A percentile compares a stretch with the other conserved stretches of the same genome.
Evolutionary conservation across 2,329 filamentous ascomycete species (phyloP).

Genomic region (Pyrenochaeta sp.): DNA sequence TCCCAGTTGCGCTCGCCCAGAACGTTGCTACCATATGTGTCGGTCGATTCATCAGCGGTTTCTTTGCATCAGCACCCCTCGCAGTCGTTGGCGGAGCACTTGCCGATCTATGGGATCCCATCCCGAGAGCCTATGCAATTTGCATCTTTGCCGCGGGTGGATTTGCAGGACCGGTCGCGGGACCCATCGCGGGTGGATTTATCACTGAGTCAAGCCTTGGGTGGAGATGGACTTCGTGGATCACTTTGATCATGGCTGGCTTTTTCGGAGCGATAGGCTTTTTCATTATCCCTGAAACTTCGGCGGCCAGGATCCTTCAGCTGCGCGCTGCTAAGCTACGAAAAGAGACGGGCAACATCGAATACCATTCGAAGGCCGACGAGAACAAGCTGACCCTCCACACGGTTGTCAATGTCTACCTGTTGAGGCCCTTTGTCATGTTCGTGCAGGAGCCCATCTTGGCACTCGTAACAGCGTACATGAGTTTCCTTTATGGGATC

Average conservation of each 20-base stretch:
- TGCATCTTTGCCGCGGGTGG: slow-evolving; percentile 48
- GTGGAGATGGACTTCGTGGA: slow-evolving; percentile 51
- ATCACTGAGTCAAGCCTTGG: slow-evolving; percentile 45
- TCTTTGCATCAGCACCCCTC: slow-evolving; percentile 57
- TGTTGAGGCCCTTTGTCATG: slow-evolving; percentile 72
- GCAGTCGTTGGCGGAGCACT: slow-evolving; percentile 47
- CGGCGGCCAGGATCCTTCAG: slow-evolving; percentile 41
- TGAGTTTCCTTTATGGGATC: slow-evolving; percentile 73
- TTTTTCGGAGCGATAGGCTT: slow-evolving; percentile 34
- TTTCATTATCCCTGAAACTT: slow-evolving; percentile 43
- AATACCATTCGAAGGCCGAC: slow-evolving; percentile 53
- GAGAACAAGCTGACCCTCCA: slow-evolving; percentile 68
- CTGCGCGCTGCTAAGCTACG: slow-evolving; percentile 40
- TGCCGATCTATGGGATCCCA: slow-evolving; percentile 48
- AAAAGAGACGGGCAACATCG: slow-evolving; percentile 46
- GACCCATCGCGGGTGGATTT: slow-evolving; percentile 58
- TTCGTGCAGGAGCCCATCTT: slow-evolving; percentile 55
- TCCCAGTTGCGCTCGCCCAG: slow-evolving; percentile 52
- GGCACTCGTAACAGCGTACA: slow-evolving; percentile 68
- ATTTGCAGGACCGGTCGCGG: slow-evolving; percentile 50
- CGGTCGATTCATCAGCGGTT: slow-evolving; percentile 61
- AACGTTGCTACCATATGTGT: slow-evolving; percentile 62
- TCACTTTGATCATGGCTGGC: slow-evolving; percentile 47
- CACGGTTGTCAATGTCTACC: slow-evolving; percentile 71
- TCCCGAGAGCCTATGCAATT: slow-evolving; percentile 47